A percentile compares a stretch with the other conserved stretches of the same genome.
Conservation (phyloP, 306 rosid genomes). For the Vicia faba region DNA sequence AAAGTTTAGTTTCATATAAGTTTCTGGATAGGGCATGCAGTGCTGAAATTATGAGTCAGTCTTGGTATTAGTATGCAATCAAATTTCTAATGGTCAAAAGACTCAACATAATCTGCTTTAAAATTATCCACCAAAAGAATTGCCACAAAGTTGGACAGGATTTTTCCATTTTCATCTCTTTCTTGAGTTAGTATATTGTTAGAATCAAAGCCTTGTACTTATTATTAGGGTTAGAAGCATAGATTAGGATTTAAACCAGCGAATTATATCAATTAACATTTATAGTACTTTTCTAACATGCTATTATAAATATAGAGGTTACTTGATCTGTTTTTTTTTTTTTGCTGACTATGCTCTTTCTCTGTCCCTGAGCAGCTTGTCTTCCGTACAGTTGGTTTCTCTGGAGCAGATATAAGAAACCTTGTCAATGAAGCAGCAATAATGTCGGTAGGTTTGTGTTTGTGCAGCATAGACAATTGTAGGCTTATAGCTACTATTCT, state of each 20-base stretch:
- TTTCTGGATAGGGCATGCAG: no score
- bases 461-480: not conserved
- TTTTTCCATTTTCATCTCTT: no score
- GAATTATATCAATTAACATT: not conserved
- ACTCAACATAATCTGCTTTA: no score
- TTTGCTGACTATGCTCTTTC: conserved; percentile 32
- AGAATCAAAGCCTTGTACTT: not conserved
- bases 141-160: no score
- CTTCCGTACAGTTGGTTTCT: conserved; percentile 94
- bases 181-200: no score
- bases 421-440: conserved; percentile 98
- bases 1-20: no score
- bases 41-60: no score
- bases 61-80: no score
- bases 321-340: conserved; percentile 24
- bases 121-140: no score
- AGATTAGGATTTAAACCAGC: not conserved
- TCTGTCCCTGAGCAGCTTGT: conserved; percentile 71
- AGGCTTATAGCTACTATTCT: conserved; percentile 15
- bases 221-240: not conserved
- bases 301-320: no score
- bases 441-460: conserved; percentile 79
- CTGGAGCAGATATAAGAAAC: conserved; percentile 94
- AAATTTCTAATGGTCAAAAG: no score
- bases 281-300: no score